These are phyloP conservation scores for Cucumis variabilis DNA, from an alignment of 331 rosid species.

Conservation along the genomic window DNA sequence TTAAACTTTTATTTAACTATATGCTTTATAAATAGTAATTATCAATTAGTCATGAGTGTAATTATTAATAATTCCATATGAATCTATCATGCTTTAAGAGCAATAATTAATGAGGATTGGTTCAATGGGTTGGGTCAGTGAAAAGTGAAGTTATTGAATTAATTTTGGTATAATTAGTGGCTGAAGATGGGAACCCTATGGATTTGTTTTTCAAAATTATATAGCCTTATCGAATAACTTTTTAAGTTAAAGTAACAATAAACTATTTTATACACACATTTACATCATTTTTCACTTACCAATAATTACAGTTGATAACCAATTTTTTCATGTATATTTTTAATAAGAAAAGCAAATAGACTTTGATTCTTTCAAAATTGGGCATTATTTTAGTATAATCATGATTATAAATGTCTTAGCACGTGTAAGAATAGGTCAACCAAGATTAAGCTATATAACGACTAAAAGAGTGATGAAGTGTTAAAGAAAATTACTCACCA, in stretches of 20 bases:
- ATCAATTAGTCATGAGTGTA: too few species aligned
- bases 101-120: conserved; percentile 19
- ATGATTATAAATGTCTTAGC: not conserved
- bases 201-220: not conserved
- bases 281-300: conserved; percentile 4
- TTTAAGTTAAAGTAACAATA: conserved; percentile 2
- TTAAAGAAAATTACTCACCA: not conserved
- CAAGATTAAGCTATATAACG: not conserved
- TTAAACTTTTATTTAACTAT: too few species aligned
- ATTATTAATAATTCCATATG: too few species aligned
- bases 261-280: not conserved
- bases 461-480: not conserved
- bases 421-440: not conserved
- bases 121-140: conserved; percentile 19
- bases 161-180: not conserved
- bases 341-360: not conserved
- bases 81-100: not conserved
- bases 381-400: not conserved
- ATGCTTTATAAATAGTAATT: too few species aligned
- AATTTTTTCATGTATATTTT: too few species aligned
- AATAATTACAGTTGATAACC: not conserved
- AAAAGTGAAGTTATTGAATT: not conserved
- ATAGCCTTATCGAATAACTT: not conserved
- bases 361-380: conserved; percentile 5
- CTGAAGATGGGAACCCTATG: not conserved